phyloP scores from a whole-genome alignment of 1,284 basidiomycete genomes.

The Apiotrichum domesticum region DNA sequence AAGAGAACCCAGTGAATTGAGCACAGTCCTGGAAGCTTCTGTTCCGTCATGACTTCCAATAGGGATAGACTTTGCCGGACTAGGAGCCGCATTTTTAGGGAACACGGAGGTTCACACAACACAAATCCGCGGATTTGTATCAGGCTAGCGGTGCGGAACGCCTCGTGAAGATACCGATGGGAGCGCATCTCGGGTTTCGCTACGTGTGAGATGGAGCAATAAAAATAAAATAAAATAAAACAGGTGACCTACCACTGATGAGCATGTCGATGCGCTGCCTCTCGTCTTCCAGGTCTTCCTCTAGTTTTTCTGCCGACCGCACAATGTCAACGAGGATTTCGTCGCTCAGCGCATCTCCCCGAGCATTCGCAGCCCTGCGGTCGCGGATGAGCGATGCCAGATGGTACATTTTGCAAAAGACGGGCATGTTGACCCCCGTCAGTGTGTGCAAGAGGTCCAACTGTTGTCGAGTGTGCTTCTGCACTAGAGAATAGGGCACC shows the following conservation, averaged over 20 bases:
- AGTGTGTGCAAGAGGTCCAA: constrained; percentile 23
- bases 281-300: constrained; percentile 25
- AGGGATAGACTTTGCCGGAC: constrained; percentile 29
- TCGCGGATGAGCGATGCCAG: constrained; percentile 22
- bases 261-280: constrained; percentile 28
- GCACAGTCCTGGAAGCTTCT: constrained; percentile 29
- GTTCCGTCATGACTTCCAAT: constrained; percentile 32
- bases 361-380: constrained; percentile 8
- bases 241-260: constrained; percentile 17
- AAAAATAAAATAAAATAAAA: no score
- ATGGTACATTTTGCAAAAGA: constrained; percentile 29
- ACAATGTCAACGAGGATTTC: constrained; percentile 27
- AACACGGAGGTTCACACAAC: constrained; percentile 25
- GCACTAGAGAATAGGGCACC: constrained; percentile 4
- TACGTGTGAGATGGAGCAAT: constrained; percentile 2
- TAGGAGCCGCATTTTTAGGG: constrained; percentile 26
- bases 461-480: constrained; percentile 5
- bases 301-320: constrained; percentile 22
- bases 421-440: constrained; percentile 26
- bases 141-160: constrained; percentile 29
- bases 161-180: constrained; percentile 36
- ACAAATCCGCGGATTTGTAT: constrained; percentile 28
- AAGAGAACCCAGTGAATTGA: constrained; percentile 36
- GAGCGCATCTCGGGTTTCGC: constrained; percentile 25
- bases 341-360: constrained; percentile 20